Evolutionary conservation across 768 basidiomycete genomes (phyloP), one percentile per base, ranked within the genome.

Genomic region (Tephrocybe sp.): DNA sequence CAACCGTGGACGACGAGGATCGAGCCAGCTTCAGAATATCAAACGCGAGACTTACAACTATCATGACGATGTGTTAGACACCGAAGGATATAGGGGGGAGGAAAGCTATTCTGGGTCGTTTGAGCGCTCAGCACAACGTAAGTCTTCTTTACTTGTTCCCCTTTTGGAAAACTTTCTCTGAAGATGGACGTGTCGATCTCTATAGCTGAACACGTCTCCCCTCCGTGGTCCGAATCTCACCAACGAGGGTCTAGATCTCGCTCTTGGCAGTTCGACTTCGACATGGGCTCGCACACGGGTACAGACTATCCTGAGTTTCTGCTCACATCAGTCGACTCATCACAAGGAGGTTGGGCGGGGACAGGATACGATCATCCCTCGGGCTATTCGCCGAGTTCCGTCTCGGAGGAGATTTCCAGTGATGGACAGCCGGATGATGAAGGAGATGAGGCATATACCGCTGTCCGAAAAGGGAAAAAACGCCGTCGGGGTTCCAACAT

Each of bases 391-490:
- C 55, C 58, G 26, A 56, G 55, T 54, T 55, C 59, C 28, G 28
- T 59, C 33, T 57, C 60, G 41, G 62, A 61, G 18, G 62, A 61
- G 18, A 45, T 41, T 23, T 56, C 60, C 4, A 60, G 64, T 48
- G 62, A 58, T 34, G 53, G 54, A 11, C 57, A 56, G 21, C 56
- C 55, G 12, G 62, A 63, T 36, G 61, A 62, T 17, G 55, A 59
- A n/a, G 63, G 58, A 21, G 62, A 60, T 33, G 66, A 66, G 15
- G 58, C 61, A 23, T 56, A 54, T 21, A 39, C 36, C 32, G 23
- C 49, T 32, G 59, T 61, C 32, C 62, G 62, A 34, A 61, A 61
- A 21, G 62, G 64, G 48, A 68, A 68, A 59, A 68, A 65, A 55
- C 65, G 63, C 17, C 58, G 68, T 18, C 60, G 56, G n/a, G 61